Evolutionary conservation across 257 asterid species (phyloP).

Genomic region (Nicotiana paniculata): DNA sequence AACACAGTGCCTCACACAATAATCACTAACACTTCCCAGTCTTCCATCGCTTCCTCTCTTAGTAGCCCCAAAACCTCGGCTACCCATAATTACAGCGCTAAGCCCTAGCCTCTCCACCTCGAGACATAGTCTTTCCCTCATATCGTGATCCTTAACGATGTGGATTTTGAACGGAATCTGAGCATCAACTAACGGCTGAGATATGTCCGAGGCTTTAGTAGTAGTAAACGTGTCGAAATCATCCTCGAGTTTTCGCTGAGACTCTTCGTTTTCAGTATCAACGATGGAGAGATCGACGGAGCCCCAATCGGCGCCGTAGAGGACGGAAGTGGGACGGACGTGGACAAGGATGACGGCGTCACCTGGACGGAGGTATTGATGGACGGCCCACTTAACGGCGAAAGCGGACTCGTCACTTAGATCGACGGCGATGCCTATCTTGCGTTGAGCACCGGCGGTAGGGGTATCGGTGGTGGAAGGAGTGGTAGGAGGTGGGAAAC

Average conservation of each 20-base stretch:
- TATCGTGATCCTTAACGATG: slow-evolving; percentile 87
- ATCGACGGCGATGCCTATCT: slow-evolving; percentile 86
- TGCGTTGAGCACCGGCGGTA: slow-evolving; percentile 70
- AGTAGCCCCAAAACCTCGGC: slow-evolving; percentile 82
- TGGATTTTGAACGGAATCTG: slow-evolving; percentile 81
- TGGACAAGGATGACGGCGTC: slow-evolving; percentile 78
- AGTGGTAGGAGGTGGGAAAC: slow-evolving; percentile 69
- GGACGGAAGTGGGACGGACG: slow-evolving; percentile 87
- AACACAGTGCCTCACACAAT: slow-evolving; percentile 92
- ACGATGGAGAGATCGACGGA: slow-evolving; percentile 71
- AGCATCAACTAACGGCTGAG: slow-evolving; percentile 85
- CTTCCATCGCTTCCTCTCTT: slow-evolving; percentile 68
- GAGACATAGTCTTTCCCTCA: slow-evolving; percentile 80
- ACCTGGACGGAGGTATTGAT: slow-evolving; percentile 74
- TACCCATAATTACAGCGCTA: slow-evolving; percentile 86
- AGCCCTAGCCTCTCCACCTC: slow-evolving; percentile 90
- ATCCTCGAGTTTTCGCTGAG: slow-evolving; percentile 62
- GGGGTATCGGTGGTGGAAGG: slow-evolving; percentile 69
- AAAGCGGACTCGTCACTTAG: slow-evolving; percentile 79
- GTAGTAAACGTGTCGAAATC: slow-evolving; percentile 74
- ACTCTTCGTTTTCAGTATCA: slow-evolving; percentile 55
- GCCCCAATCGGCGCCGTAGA: slow-evolving; percentile 93
- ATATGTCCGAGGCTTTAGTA: slow-evolving; percentile 60
- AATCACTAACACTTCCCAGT: slow-evolving; percentile 94
- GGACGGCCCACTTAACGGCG: slow-evolving; percentile 84